These are phyloP conservation scores for Neurospora sp. DNA, from an alignment of 495 filamentous ascomycete species.

Conservation along the genomic window DNA sequence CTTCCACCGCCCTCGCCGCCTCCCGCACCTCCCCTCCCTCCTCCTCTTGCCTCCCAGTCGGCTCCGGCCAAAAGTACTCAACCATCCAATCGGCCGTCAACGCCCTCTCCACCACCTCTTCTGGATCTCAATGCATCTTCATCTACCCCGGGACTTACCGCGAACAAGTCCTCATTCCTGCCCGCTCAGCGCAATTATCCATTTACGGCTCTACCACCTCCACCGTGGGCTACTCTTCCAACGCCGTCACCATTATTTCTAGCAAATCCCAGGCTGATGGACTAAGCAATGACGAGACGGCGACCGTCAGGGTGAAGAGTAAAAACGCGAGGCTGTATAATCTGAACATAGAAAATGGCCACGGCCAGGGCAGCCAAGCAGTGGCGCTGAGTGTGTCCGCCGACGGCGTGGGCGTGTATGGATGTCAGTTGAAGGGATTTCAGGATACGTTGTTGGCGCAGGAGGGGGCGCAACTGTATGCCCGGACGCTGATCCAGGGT, in stretches of 20 bases:
- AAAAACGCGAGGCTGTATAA: slow-evolving; percentile 49
- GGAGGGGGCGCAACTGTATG: slow-evolving; percentile 49
- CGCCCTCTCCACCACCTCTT: slow-evolving; percentile 37
- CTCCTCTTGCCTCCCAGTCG: slow-evolving; percentile 41
- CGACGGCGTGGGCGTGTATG: slow-evolving; percentile 50
- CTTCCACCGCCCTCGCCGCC: slow-evolving; percentile 24
- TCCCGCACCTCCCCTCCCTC: slow-evolving; percentile 39
- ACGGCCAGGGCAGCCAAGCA: slow-evolving; percentile 45
- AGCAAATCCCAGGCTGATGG: slow-evolving; percentile 32
- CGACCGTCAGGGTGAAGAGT: slow-evolving; percentile 45
- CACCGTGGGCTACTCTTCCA: slow-evolving; percentile 41
- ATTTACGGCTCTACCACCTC: slow-evolving; percentile 55
- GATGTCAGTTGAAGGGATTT: slow-evolving; percentile 43
- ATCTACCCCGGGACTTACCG: slow-evolving; percentile 48
- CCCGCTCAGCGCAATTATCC: slow-evolving; percentile 34
- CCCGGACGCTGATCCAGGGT: slow-evolving; percentile 44
- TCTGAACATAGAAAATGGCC: slow-evolving; percentile 48
- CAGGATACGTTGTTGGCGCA: slow-evolving; percentile 55
- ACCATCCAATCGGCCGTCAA: slow-evolving; percentile 49
- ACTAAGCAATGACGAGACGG: slow-evolving; percentile 36
- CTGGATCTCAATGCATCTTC: slow-evolving; percentile 47
- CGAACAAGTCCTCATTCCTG: slow-evolving; percentile 47
- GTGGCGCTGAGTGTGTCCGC: slow-evolving; percentile 47
- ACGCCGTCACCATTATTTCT: slow-evolving; percentile 49
- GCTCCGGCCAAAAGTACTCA: slow-evolving; percentile 26